Base-by-base conservation (phyloP, 2,329 filamentous ascomycete genomes). In the Tolypocladium pustulatum region DNA sequence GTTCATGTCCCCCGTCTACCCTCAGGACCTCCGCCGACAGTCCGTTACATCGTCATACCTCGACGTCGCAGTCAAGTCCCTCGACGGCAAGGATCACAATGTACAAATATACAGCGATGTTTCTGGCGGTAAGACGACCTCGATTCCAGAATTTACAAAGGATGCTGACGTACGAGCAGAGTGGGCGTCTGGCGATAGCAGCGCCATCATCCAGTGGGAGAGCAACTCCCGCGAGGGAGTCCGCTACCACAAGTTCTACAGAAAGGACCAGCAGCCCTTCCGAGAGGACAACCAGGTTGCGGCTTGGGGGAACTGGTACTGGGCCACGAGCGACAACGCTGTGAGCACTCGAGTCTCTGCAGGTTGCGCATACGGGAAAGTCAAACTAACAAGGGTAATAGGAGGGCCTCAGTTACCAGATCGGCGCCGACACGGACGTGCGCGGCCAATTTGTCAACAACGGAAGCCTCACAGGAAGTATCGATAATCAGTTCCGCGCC, bases 261-360 rank as follows among this genome's bases (percentile, higher is more conserved):
- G 83, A 52, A 75, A 80, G 61, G 69, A 76, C 10, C 87, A 93
- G 70, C 73, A 82, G 55, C 73, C 85, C 22, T 87, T 94, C 58
- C 81, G 82, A 1, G 91, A 96, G 68, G 75, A 75, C 15, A 74
- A 74, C 46, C 87, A 95, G 66, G 85, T 87, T 63, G 82, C 89
- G 0, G 87, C 91, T 74, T 96, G 91, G 91, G 91, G 91, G 2
- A 85, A 82, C 56, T 82, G 92, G 74, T 86, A 89, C 71, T 91
- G 91, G 70, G 85, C 87, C 15, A 91, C 83, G 4, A 82, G 84
- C 32, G 76, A 79, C 57, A 69, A 78, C 17, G 67, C 61, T 34
- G 49, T 52, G 30, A 52, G 49, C 4, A 32, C 15, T 4, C 3
- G 3, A 20, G 22, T 15, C 25, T 15, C 6, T 4, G 7, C 17